Base-by-base conservation (phyloP, 2,329 filamentous ascomycete species). In the Aureobasidium melanogenum region DNA sequence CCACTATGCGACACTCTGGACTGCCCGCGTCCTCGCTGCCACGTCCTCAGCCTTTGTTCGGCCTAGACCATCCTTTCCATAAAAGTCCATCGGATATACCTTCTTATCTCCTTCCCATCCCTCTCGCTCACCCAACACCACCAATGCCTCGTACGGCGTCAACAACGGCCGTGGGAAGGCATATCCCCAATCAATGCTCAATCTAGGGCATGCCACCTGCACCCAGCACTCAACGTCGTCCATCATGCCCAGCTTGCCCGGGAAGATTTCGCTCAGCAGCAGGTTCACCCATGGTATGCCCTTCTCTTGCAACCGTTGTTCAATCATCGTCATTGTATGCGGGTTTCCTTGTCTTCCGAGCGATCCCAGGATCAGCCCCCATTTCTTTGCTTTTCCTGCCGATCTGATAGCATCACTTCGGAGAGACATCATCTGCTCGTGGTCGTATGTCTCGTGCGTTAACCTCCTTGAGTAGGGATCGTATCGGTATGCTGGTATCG, bases 171-270 rank as follows among this genome's bases (percentile, higher is more conserved):
- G 78, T 1, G 91, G 84, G 71, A 99, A 99, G 0, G 94, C 94
- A 76, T 97, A 97, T 0, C 94, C 94, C 94, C 94, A 99, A 76
- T 99, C 94, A 67, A 99, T 99, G 73, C 93, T 97, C 72, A 99
- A 72, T 54, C 94, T 80, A n/a, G 94, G 94, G 75, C 94, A 99
- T 5, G 94, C 94, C 55, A 99, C 91, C 75, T 99, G 94, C 41
- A 99, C 93, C 94, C 94, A 99, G 68, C 91, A 96, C 71, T 97
- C 93, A 2, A 99, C 89, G 69, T 97, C 93, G 32, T 68, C 68
- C 91, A 99, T 97, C 79, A 94, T 86, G 0, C 90, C 91, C 66
- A 99, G 76, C 77, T 97, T 99, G 0, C 91, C 92, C 0, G 95
- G 94, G 72, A 97, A 97, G 60, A 99, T 97, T 78, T 99, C 94